Conservation (phyloP, 495 filamentous ascomycete genomes). For the Lophiostoma macrostomum region DNA sequence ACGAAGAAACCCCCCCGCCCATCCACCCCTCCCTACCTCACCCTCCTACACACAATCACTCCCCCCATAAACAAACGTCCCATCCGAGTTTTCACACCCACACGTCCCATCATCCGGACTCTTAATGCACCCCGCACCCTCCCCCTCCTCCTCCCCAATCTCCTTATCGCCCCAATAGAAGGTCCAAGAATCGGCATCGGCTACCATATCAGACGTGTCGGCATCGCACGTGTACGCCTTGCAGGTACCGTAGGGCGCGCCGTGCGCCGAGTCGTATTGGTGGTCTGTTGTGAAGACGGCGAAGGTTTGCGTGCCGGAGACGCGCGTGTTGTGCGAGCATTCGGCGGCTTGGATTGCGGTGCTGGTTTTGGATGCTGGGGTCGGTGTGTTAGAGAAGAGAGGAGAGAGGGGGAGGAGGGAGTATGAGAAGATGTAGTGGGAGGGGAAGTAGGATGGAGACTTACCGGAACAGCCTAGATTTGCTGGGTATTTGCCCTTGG, state of each 20-base stretch:
- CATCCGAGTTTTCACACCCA: not conserved
- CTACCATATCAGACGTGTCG: too few relatives aligned
- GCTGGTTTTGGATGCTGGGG: not conserved
- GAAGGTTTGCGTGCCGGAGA: conserved; percentile 1
- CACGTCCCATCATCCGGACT: not conserved
- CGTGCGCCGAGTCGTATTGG: not conserved
- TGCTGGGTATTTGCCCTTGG: too few relatives aligned
- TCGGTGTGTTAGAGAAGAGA: too few relatives aligned
- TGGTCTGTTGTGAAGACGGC: not conserved
- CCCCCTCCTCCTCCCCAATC: not conserved
- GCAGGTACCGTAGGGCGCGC: not conserved
- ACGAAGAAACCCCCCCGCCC: too few relatives aligned
- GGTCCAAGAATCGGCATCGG: too few relatives aligned
- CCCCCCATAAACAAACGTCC: not conserved
- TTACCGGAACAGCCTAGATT: too few relatives aligned
- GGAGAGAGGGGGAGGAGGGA: too few relatives aligned
- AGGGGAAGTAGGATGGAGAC: too few relatives aligned
- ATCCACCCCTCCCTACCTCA: too few relatives aligned
- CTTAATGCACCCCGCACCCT: not conserved
- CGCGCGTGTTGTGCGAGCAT: not conserved
- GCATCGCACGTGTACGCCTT: too few relatives aligned
- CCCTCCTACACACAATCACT: not conserved
- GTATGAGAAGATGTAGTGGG: too few relatives aligned
- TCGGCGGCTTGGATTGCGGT: not conserved
- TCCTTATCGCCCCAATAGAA: too few relatives aligned